Conservation (phyloP, 441 rosid species). For the Breynia disticha region DNA sequence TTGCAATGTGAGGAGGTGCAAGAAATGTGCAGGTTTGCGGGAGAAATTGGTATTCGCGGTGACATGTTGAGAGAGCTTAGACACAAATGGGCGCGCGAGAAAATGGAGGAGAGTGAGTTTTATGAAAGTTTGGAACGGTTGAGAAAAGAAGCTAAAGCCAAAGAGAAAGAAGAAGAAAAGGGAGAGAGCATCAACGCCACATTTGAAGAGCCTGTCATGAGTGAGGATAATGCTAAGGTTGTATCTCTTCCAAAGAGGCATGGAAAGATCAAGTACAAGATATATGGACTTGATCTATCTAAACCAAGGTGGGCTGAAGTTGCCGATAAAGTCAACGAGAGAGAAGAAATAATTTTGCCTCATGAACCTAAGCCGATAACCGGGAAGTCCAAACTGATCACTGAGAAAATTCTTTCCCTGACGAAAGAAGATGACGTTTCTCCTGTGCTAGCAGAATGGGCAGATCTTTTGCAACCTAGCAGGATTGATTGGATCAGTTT, state of each 20-base stretch:
- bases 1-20: constrained; percentile 64
- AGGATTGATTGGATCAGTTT: constrained; percentile 75
- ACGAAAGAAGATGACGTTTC: constrained; percentile 60
- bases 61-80: constrained; percentile 81
- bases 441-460: constrained; percentile 57
- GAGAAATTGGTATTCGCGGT: constrained; percentile 79
- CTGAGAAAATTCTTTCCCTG: constrained; percentile 55
- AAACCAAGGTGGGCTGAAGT: constrained; percentile 62
- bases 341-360: constrained; percentile 50
- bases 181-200: constrained; percentile 17
- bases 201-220: constrained; percentile 21
- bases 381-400: constrained; percentile 58
- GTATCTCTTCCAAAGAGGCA: constrained; percentile 70
- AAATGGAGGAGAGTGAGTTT: constrained; percentile 82
- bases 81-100: constrained; percentile 81
- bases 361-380: constrained; percentile 63
- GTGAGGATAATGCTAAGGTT: constrained; percentile 32
- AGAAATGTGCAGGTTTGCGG: constrained; percentile 87
- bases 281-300: constrained; percentile 84
- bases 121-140: constrained; percentile 37
- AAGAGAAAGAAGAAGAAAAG: constrained; percentile 23
- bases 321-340: constrained; percentile 49
- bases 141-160: constrained; percentile 28
- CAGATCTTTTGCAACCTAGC: constrained; percentile 58
- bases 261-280: constrained; percentile 74